Percentiles rank a stretch among this genome's conserved stretches.
Conservation (phyloP, 2,329 filamentous ascomycete species). For the Grosmannia penicillata region DNA sequence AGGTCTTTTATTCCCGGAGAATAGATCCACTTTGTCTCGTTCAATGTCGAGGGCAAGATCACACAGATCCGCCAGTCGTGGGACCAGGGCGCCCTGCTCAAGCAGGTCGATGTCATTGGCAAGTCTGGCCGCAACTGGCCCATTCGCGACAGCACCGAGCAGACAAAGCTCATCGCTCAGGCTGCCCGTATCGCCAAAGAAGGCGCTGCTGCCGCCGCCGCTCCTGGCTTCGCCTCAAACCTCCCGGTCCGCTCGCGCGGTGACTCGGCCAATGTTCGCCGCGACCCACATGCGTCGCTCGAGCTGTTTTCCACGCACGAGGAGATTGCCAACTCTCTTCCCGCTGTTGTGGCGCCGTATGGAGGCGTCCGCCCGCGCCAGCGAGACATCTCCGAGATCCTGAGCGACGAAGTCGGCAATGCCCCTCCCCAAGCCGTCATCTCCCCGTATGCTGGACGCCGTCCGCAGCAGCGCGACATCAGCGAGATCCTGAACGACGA, state of each 20-base stretch:
- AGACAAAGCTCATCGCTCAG: conserved; percentile 59
- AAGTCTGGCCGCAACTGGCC: conserved; percentile 87
- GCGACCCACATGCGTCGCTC: conserved; percentile 56
- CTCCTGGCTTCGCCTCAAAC: conserved; percentile 16
- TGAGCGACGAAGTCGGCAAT: conserved; percentile 33
- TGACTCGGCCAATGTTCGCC: conserved; percentile 37
- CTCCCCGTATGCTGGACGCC: conserved; percentile 35
- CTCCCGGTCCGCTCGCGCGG: conserved; percentile 30
- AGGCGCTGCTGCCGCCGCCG: conserved; percentile 12
- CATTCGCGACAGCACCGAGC: conserved; percentile 74
- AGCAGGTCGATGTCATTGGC: conserved; percentile 87
- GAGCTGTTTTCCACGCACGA: conserved; percentile 59
- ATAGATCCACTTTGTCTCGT: conserved; percentile 77
- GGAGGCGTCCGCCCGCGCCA: conserved; percentile 45
- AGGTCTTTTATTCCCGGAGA: background rate
- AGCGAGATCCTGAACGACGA: conserved; percentile 55
- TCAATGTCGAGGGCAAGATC: conserved; percentile 65
- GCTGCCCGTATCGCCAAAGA: conserved; percentile 43
- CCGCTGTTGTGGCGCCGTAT: conserved; percentile 43
- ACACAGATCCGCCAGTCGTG: conserved; percentile 77
- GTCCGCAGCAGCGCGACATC: conserved; percentile 52
- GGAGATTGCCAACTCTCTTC: conserved; percentile 26
- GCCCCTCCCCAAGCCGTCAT: conserved; percentile 17
- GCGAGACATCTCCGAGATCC: conserved; percentile 61
- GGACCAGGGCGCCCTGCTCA: conserved; percentile 89